Conservation (phyloP, 1,284 basidiomycete genomes). For the Fomes fomentarius region DNA sequence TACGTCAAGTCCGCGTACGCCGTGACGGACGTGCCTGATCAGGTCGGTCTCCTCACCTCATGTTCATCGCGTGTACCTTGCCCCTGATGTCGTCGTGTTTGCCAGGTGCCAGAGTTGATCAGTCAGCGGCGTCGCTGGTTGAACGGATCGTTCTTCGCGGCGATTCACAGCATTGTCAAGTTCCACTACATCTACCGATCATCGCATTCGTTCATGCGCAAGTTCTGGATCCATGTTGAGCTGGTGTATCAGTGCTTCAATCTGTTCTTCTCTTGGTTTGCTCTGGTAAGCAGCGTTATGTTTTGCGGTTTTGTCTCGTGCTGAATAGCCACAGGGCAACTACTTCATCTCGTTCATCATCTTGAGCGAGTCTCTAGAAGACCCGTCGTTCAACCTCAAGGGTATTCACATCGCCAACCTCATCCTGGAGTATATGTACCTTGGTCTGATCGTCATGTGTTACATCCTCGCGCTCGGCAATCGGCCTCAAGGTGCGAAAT, state of each 20-base stretch:
- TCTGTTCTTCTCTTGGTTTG: slow-evolving; percentile 92
- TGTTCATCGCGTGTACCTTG: neutral
- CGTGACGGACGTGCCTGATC: slow-evolving; percentile 90
- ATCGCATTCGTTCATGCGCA: slow-evolving; percentile 81
- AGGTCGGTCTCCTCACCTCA: slow-evolving; percentile 46
- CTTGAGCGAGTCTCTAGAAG: slow-evolving; percentile 73
- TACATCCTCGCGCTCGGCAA: slow-evolving; percentile 93
- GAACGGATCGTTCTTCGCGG: slow-evolving; percentile 97
- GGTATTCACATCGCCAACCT: slow-evolving; percentile 77
- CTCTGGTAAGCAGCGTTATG: slow-evolving; percentile 56
- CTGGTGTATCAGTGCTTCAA: slow-evolving; percentile 92
- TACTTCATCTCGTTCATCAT: slow-evolving; percentile 89
- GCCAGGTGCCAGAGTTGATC: slow-evolving; percentile 83
- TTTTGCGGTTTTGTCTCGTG: neutral
- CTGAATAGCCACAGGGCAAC: slow-evolving; percentile 62
- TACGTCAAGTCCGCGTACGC: slow-evolving; percentile 94
- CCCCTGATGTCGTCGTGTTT: neutral
- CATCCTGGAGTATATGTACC: slow-evolving; percentile 85
- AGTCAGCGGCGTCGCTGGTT: slow-evolving; percentile 94
- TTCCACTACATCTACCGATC: slow-evolving; percentile 94
- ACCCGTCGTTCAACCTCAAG: slow-evolving; percentile 55
- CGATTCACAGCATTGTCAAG: slow-evolving; percentile 87
- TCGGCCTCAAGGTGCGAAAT: slow-evolving; percentile 86
- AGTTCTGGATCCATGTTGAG: slow-evolving; percentile 95
- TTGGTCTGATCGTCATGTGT: slow-evolving; percentile 86